Evolutionary conservation across 805 yeast species (phyloP), one percentile per base, ranked within the genome.

Genomic region (Candida piceae): DNA sequence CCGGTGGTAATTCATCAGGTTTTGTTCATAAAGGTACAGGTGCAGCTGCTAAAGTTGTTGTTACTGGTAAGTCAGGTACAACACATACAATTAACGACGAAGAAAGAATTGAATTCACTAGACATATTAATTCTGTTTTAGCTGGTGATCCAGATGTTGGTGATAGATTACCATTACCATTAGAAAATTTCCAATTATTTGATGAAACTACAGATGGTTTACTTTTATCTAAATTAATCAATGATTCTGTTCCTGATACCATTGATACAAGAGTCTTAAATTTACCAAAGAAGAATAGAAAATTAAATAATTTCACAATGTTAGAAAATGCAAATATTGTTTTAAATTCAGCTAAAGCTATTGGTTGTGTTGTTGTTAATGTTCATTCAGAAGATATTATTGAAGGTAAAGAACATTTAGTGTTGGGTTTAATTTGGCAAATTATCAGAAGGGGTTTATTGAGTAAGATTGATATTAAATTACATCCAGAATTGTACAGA

Each of bases 231-330:
- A 85, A 87, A 62, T 79, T 93, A 58, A 88, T 93, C 61, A 93
- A 93, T 60, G 98, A 93, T 64, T 87, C 97, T 22, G 98, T 93
- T 23, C 96, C 97, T 7, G 96, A 93, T 64, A 93, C 98, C 9
- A 93, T 93, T 53, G 98, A 93, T 67, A 89, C 97, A 8, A 84
- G 98, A 72, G 98, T 93, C 13, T 74, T 93, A 58, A 93, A 93
- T 63, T 69, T 80, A 60, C 94, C 97, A 18, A 84, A 82, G 60
- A 73, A 74, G 49, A 84, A 83, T 41, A 89, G 86, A 64, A 64
- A 74, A 13, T 74, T 93, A 59, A 93, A 93, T 70, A 86, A 87
- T 57, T 93, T 93, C 72, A 93, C 89, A 47, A 90, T 94, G 80
- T 76, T 84, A 48, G 98, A 93, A 67, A 93, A 93, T 64, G 96